These are phyloP conservation scores for Fraxinus dipetala DNA, from an alignment of 305 asterid species.

Conservation along the genomic window DNA sequence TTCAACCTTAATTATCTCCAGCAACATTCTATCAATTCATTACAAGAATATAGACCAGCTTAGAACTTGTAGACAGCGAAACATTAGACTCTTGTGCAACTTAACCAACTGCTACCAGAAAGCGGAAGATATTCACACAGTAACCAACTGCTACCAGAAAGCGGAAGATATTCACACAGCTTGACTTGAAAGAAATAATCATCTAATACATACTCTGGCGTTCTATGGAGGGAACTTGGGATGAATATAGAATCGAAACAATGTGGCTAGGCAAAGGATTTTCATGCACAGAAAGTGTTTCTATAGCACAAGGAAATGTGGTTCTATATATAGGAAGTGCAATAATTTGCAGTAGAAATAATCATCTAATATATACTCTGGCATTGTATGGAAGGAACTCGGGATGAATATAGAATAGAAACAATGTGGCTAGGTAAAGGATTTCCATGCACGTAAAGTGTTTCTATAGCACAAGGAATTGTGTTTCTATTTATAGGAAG, in stretches of 20 bases:
- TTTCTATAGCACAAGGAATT: not conserved
- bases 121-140: not conserved
- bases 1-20: not conserved
- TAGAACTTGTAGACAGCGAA: not conserved
- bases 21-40: not conserved
- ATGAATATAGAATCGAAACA: not conserved
- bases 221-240: not conserved
- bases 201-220: not conserved
- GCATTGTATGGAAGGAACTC: not conserved
- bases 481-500: not conserved
- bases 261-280: not conserved
- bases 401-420: not conserved
- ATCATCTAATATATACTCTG: not conserved
- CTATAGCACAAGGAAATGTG: not conserved
- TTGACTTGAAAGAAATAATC: not conserved
- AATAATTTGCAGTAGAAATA: not conserved
- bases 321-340: not conserved
- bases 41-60: not conserved
- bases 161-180: not conserved
- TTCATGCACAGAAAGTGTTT: not conserved
- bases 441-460: not conserved
- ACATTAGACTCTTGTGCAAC: not conserved
- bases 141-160: constrained; percentile 1
- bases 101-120: constrained; percentile 2
- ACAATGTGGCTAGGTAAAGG: not conserved